phyloP scores from a whole-genome alignment of 192 early-diverging fungal genomes.

The Thamnidium elegans region DNA sequence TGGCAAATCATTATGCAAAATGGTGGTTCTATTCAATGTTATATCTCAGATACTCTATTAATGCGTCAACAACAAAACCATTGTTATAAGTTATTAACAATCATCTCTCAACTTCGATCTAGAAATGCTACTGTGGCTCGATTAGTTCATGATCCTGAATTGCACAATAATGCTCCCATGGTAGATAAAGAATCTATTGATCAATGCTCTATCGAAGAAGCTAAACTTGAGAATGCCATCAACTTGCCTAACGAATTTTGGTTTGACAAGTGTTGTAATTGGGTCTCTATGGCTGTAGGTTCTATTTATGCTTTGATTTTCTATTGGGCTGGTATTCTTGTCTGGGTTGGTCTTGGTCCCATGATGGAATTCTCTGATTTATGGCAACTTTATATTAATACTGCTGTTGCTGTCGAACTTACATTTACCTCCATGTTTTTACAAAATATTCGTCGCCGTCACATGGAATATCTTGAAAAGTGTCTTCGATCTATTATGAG shows the following conservation, averaged over 20 bases:
- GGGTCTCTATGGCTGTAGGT: conserved; percentile 11
- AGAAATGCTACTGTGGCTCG: neutral
- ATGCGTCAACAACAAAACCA: conserved; percentile 27
- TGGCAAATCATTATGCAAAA: conserved; percentile 27
- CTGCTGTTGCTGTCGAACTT: conserved; percentile 3
- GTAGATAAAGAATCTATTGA: neutral
- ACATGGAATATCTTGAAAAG: conserved; percentile 14
- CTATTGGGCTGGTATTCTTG: conserved; percentile 13
- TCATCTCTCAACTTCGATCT: conserved; percentile 13
- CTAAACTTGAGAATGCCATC: conserved; percentile 2
- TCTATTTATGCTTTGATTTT: conserved; percentile 9
- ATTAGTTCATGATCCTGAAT: neutral
- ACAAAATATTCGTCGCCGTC: conserved; percentile 19
- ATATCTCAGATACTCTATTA: conserved; percentile 22
- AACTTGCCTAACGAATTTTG: conserved; percentile 19
- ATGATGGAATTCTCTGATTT: conserved; percentile 9
- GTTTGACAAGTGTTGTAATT: conserved; percentile 16
- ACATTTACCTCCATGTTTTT: conserved; percentile 20
- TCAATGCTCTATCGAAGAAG: neutral
- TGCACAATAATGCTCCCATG: neutral
- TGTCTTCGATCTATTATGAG: conserved; percentile 8
- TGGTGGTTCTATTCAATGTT: conserved; percentile 20
- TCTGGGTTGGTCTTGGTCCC: conserved; percentile 20
- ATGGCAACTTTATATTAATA: conserved; percentile 2
- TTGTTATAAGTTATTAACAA: conserved; percentile 1